A percentile compares a stretch with the other conserved stretches of the same genome.
Evolutionary conservation across 768 basidiomycete species (phyloP).

Genomic region (Lenzites betulinus): DNA sequence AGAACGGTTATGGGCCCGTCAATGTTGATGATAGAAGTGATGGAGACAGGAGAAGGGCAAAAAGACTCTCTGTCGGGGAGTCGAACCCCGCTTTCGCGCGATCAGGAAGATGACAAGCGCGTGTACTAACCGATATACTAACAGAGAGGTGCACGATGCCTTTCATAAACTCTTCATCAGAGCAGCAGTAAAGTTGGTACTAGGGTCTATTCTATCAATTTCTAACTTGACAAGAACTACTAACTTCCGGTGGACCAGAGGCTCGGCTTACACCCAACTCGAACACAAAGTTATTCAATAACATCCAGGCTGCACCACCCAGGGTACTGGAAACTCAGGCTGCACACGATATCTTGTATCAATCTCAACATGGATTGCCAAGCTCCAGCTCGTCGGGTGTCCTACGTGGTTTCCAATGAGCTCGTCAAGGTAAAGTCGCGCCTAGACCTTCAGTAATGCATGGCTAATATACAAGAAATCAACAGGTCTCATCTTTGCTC

Average conservation of each 20-base stretch:
- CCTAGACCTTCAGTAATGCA: neutral
- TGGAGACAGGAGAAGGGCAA: neutral
- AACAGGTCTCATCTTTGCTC: constrained; percentile 54
- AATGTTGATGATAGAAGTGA: neutral
- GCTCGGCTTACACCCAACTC: no score
- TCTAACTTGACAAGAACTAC: no score
- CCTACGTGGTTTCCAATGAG: constrained; percentile 59
- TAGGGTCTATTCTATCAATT: no score
- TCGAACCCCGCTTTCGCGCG: constrained; percentile 40
- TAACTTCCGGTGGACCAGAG: no score
- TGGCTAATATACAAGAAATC: neutral
- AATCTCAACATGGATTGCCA: no score
- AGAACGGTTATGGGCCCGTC: no score
- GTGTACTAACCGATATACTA: constrained; percentile 17
- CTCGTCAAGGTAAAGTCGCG: constrained; percentile 47
- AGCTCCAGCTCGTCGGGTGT: neutral
- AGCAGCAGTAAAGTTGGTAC: no score
- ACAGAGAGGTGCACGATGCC: constrained; percentile 12
- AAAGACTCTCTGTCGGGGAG: constrained; percentile 31
- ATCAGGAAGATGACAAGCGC: constrained; percentile 6
- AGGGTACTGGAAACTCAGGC: no score
- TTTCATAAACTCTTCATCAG: no score
- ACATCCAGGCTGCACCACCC: no score
- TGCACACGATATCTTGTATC: no score
- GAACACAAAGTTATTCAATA: no score